phyloP scores from a whole-genome alignment of 768 basidiomycete genomes.

The Leucocoprinus sp. region DNA sequence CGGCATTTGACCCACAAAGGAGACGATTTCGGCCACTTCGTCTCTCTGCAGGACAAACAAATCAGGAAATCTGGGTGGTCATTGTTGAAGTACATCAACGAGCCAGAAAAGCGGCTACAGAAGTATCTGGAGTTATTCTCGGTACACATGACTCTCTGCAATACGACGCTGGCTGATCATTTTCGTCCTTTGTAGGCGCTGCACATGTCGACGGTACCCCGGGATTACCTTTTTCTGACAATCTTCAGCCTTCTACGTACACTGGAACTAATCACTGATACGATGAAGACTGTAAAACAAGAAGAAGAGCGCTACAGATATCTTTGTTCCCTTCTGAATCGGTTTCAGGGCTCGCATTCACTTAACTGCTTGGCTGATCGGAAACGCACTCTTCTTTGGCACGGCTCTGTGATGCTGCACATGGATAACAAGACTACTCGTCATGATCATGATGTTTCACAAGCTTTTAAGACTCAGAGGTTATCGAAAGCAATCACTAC shows the following conservation, averaged over 20 bases:
- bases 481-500: background rate
- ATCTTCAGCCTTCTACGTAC: conserved; percentile 59
- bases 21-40: conserved; percentile 81
- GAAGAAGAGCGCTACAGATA: conserved; percentile 83
- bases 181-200: conserved; percentile 45
- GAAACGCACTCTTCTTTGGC: conserved; percentile 66
- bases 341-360: conserved; percentile 53
- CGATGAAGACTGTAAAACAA: conserved; percentile 77
- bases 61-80: conserved; percentile 53
- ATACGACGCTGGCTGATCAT: background rate
- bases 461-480: background rate
- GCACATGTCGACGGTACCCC: conserved; percentile 56
- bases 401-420: conserved; percentile 44
- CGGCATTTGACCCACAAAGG: conserved; percentile 39
- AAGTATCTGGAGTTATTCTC: conserved; percentile 67
- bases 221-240: conserved; percentile 63
- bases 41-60: conserved; percentile 54
- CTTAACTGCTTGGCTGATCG: conserved; percentile 51
- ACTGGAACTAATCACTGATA: conserved; percentile 63
- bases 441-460: background rate
- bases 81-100: conserved; percentile 59
- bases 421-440: background rate
- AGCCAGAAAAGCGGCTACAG: conserved; percentile 67
- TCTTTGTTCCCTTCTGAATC: conserved; percentile 49
- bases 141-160: conserved; percentile 34